Conservation (phyloP, 148 eudicot genomes). For the Vaccinium macrocarpon region DNA sequence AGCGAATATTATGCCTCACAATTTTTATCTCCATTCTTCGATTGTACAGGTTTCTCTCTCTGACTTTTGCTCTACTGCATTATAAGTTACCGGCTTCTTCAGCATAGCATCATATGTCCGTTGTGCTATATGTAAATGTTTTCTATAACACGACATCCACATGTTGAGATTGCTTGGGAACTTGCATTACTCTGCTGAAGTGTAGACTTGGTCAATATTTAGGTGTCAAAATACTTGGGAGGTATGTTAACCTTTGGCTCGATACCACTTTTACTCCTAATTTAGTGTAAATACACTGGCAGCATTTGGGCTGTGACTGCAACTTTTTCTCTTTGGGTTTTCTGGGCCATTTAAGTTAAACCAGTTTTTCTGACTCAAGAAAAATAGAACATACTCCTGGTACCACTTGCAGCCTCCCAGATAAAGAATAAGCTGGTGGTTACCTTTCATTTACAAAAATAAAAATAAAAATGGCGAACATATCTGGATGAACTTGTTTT, state of each 20-base stretch:
- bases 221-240: neutral
- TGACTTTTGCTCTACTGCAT: constrained; percentile 11
- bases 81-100: neutral
- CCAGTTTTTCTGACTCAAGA: neutral
- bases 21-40: constrained; percentile 91
- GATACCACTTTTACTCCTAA: neutral
- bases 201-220: neutral
- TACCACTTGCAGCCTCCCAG: neutral
- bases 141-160: neutral
- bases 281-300: neutral
- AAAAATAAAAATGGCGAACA: neutral
- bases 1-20: constrained; percentile 89
- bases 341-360: neutral
- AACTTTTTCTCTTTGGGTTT: neutral
- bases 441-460: neutral
- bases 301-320: neutral
- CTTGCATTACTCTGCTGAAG: neutral
- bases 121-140: neutral
- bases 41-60: constrained; percentile 61
- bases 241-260: neutral
- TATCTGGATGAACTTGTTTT: neutral
- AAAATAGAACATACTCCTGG: neutral
- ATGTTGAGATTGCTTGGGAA: neutral
- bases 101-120: neutral
- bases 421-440: neutral